Percentiles rank a stretch among this genome's conserved stretches.
Conservation (phyloP, 2,329 filamentous ascomycete species). For the Claviceps cyperi region DNA sequence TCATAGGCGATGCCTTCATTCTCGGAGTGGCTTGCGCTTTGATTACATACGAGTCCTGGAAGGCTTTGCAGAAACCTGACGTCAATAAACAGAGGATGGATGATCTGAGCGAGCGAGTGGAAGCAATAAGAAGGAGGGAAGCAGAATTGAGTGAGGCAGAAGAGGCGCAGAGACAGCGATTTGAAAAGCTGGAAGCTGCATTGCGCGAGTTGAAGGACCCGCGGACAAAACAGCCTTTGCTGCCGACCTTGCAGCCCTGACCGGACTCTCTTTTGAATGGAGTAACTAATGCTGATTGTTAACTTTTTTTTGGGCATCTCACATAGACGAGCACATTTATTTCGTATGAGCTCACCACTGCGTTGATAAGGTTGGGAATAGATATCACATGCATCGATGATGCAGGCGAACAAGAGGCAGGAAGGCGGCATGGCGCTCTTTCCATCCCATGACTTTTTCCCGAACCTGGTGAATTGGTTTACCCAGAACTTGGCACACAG, state of each 20-base stretch:
- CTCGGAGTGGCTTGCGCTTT: conserved; percentile 41
- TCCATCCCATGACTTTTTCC: neutral
- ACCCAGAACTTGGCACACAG: neutral
- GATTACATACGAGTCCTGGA: conserved; percentile 48
- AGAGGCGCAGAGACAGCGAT: conserved; percentile 30
- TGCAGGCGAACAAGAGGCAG: neutral
- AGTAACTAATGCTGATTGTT: neutral
- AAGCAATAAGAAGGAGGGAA: conserved; percentile 34
- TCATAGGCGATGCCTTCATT: conserved; percentile 49
- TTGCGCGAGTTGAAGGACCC: conserved; percentile 37
- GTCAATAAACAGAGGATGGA: conserved; percentile 37
- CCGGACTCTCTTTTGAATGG: neutral
- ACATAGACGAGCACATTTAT: neutral
- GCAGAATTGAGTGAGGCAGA: conserved; percentile 32
- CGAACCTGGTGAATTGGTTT: neutral
- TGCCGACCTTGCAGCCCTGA: conserved; percentile 23
- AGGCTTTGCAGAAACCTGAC: conserved; percentile 45
- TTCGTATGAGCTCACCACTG: neutral
- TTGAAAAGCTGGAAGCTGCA: conserved; percentile 39
- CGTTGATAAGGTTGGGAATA: neutral
- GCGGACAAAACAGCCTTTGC: conserved; percentile 40
- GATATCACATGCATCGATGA: neutral
- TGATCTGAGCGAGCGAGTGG: conserved; percentile 32
- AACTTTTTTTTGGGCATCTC: too few species aligned
- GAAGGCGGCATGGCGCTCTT: conserved; percentile 2